A percentile compares a stretch with the other conserved stretches of the same genome.
phyloP scores from a whole-genome alignment of 768 basidiomycete genomes.

The Termitomyces eurrhizus region DNA sequence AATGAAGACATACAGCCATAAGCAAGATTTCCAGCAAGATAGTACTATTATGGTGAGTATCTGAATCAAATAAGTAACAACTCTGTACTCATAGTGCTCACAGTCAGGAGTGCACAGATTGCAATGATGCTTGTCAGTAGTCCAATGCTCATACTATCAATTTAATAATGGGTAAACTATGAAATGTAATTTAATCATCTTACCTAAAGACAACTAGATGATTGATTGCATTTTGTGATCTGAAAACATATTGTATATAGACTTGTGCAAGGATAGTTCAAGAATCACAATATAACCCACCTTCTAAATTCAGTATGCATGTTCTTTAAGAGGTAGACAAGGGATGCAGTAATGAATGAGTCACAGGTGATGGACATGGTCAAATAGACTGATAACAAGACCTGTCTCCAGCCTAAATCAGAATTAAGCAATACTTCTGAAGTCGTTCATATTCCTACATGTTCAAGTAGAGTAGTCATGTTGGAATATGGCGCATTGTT shows the following conservation, averaged over 20 bases:
- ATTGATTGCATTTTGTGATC: neutral
- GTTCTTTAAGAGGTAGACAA: too few relatives aligned
- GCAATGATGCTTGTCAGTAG: neutral
- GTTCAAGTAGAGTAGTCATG: neutral
- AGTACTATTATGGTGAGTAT: neutral
- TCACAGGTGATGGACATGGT: too few relatives aligned
- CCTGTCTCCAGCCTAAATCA: neutral
- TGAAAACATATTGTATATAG: accelerated
- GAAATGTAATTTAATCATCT: neutral
- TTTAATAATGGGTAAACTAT: neutral
- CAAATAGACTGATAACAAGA: too few relatives aligned
- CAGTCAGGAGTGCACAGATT: neutral
- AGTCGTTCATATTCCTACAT: neutral
- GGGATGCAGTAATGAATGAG: too few relatives aligned
- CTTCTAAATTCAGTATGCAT: too few relatives aligned
- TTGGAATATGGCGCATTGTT: too few relatives aligned
- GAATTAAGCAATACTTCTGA: neutral
- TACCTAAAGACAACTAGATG: neutral
- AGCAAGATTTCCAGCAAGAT: neutral
- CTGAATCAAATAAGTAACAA: neutral
- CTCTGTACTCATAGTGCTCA: neutral
- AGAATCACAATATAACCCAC: too few relatives aligned
- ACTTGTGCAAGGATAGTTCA: neutral
- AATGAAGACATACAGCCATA: neutral
- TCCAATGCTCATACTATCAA: neutral